Percentiles rank a stretch among this genome's conserved stretches.
These are phyloP conservation scores for Hypholoma fasciculare DNA, from an alignment of 768 basidiomycete genomes.

Conservation along the genomic window DNA sequence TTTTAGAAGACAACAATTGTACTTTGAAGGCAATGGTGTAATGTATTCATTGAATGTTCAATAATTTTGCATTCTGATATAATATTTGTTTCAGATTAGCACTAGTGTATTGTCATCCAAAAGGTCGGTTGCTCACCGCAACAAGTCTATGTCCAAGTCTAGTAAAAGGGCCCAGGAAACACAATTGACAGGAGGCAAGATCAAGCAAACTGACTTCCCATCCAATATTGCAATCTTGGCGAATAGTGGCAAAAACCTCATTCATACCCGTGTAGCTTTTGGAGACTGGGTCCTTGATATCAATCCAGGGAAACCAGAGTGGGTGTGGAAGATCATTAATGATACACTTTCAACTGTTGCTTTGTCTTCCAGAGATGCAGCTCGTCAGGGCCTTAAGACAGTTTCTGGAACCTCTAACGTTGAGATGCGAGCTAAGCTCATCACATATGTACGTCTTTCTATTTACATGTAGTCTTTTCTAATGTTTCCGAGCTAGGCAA, in stretches of 20 bases:
- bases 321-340: not conserved
- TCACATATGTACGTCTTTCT: not conserved
- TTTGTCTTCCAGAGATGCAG: not conserved
- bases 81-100: too few species aligned
- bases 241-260: not conserved
- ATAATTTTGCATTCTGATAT: too few species aligned
- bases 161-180: too few species aligned
- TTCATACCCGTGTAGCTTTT: not conserved
- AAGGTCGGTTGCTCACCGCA: too few species aligned
- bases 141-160: too few species aligned
- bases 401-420: not conserved
- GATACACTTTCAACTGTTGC: not conserved
- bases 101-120: too few species aligned
- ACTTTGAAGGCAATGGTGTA: too few species aligned
- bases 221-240: not conserved
- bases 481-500: not conserved
- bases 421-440: not conserved
- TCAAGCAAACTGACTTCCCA: not conserved
- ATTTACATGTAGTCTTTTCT: not conserved
- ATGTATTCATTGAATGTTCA: too few species aligned
- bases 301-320: not conserved
- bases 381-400: not conserved
- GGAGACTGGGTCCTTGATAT: not conserved
- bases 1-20: too few species aligned
- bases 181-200: not conserved